These are phyloP conservation scores for Naganishia sp. DNA, from an alignment of 1,284 basidiomycete genomes.

Conservation along the genomic window DNA sequence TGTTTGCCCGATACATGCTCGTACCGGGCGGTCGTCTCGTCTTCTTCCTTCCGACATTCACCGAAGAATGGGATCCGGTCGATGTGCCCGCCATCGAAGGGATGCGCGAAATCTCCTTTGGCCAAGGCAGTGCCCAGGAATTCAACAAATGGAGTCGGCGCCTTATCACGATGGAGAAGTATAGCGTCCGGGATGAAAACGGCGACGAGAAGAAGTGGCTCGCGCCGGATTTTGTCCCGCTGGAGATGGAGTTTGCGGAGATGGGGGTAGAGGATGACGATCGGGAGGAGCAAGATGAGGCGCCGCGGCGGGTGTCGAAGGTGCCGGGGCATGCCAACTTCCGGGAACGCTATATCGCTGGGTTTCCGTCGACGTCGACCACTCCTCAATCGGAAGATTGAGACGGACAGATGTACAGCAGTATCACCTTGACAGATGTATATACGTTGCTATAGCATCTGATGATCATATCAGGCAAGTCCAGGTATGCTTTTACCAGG, in stretches of 20 bases:
- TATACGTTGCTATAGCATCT: too few relatives aligned
- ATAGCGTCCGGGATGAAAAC: conserved; percentile 54
- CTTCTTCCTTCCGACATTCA: conserved; percentile 91
- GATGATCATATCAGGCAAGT: too few relatives aligned
- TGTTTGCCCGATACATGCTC: conserved; percentile 79
- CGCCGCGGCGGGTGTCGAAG: conserved; percentile 38
- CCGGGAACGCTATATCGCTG: conserved; percentile 19
- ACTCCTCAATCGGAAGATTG: conserved; percentile 4
- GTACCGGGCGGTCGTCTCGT: conserved; percentile 85
- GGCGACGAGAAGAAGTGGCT: conserved; percentile 4
- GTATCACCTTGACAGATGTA: too few relatives aligned
- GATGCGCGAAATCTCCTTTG: conserved; percentile 66
- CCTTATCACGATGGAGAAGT: conserved; percentile 87
- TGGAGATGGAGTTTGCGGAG: conserved; percentile 1
- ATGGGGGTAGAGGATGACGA: neutral
- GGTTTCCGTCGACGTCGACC: conserved; percentile 22
- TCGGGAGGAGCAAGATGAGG: conserved; percentile 42
- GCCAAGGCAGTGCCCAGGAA: conserved; percentile 87
- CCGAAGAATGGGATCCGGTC: conserved; percentile 81
- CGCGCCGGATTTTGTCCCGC: conserved; percentile 19
- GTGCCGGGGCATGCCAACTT: conserved; percentile 50
- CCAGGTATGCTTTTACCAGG: too few relatives aligned
- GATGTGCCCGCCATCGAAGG: conserved; percentile 76
- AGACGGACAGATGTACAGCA: neutral
- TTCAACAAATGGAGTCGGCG: conserved; percentile 94